A percentile compares a stretch with the other conserved stretches of the same genome.
These are phyloP conservation scores for Pseudogymnoascus sp. DNA, from an alignment of 2,329 filamentous ascomycete genomes.

Conservation along the genomic window DNA sequence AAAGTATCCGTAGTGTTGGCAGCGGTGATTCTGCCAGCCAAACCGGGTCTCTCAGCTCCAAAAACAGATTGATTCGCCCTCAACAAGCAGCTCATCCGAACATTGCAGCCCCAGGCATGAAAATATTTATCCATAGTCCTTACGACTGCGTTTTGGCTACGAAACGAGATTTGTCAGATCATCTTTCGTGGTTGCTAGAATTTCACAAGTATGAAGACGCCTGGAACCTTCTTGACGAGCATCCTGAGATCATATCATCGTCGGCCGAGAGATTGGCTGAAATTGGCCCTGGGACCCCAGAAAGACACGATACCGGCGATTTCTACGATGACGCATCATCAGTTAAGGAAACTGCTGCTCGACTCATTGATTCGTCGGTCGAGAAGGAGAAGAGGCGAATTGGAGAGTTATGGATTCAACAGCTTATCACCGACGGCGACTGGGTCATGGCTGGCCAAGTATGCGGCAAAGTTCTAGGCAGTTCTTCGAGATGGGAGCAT, in stretches of 20 bases:
- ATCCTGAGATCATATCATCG: conserved; percentile 63
- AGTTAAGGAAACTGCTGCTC: conserved; percentile 53
- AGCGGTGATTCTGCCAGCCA: conserved; percentile 49
- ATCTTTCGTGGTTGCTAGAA: conserved; percentile 77
- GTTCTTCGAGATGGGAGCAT: conserved; percentile 80
- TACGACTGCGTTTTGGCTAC: conserved; percentile 94
- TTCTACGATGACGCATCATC: conserved; percentile 70
- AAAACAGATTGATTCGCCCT: conserved; percentile 25
- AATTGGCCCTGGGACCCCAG: conserved; percentile 34
- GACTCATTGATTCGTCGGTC: conserved; percentile 54
- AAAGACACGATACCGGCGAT: conserved; percentile 36
- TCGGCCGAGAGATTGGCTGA: conserved; percentile 36
- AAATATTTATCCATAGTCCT: conserved; percentile 93
- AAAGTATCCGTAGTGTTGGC: conserved; percentile 60
- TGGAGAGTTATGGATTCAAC: conserved; percentile 87
- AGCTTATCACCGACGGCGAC: conserved; percentile 65
- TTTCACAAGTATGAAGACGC: conserved; percentile 75
- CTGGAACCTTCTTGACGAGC: conserved; percentile 82
- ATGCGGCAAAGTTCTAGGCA: conserved; percentile 75
- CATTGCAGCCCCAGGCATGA: conserved; percentile 46
- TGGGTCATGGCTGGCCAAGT: conserved; percentile 75
- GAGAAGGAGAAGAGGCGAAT: conserved; percentile 86
- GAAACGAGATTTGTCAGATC: conserved; percentile 78
- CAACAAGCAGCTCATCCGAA: conserved; percentile 22
- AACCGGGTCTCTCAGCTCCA: conserved; percentile 38